These are phyloP conservation scores for Smittium culicis DNA, from an alignment of 371 early-diverging fungal species.

Conservation along the genomic window DNA sequence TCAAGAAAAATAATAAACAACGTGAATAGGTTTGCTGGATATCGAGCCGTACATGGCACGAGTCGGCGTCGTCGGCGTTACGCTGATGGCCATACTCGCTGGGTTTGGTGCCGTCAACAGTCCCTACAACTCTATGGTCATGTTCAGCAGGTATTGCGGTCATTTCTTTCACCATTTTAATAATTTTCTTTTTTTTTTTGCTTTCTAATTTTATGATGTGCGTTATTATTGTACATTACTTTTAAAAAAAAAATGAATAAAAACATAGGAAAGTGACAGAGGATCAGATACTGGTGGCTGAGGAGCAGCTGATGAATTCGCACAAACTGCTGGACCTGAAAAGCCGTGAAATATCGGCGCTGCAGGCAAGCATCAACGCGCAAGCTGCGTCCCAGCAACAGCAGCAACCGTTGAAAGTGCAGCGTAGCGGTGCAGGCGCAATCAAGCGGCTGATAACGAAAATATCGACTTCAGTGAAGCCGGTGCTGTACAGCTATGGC, in stretches of 20 bases:
- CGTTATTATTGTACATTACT: no score
- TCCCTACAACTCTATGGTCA: conserved; percentile 56
- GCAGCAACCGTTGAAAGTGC: not conserved
- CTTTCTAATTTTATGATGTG: no score
- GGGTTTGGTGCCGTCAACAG: conserved; percentile 89
- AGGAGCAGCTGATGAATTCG: no score
- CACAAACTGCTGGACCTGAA: no score
- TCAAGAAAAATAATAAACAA: not conserved
- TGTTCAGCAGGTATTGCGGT: conserved; percentile 44
- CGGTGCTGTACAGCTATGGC: not conserved
- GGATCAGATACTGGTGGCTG: no score
- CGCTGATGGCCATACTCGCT: conserved; percentile 78
- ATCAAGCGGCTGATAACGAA: not conserved
- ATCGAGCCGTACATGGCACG: conserved; percentile 62
- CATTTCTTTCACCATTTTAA: conserved; percentile 40
- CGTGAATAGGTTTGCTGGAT: conserved; percentile 19
- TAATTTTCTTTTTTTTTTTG: conserved; percentile 42
- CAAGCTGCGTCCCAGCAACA: no score
- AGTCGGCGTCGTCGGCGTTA: conserved; percentile 75
- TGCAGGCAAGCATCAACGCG: no score
- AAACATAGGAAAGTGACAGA: not conserved
- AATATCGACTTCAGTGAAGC: not conserved
- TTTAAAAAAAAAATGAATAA: not conserved
- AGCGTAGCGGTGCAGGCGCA: not conserved
- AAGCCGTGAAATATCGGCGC: not conserved